Percentiles rank a stretch among this genome's conserved stretches.
phyloP scores from a whole-genome alignment of 192 early-diverging fungal genomes.

The Paraglomus brasilianum region DNA sequence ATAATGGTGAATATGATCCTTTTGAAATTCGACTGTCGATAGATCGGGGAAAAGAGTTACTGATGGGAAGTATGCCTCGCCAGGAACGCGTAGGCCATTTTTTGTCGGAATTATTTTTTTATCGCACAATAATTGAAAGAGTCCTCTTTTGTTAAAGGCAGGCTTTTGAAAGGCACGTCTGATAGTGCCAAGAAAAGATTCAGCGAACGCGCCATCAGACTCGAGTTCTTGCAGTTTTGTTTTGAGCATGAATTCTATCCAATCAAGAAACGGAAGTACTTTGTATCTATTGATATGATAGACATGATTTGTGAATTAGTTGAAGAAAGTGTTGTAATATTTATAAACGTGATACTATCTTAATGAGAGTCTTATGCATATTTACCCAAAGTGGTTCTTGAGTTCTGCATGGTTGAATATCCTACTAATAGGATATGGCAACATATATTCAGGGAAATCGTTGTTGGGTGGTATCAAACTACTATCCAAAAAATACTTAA shows the following conservation, averaged over 20 bases:
- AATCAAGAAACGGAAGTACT: slow-evolving; percentile 4
- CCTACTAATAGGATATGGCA: slow-evolving; percentile 18
- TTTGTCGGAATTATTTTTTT: slow-evolving; percentile 72
- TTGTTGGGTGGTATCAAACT: not conserved
- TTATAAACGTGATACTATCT: not conserved
- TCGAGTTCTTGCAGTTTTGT: not conserved
- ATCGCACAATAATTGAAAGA: slow-evolving; percentile 34
- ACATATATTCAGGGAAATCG: not conserved
- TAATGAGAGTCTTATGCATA: not conserved
- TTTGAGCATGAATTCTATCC: slow-evolving; percentile 7
- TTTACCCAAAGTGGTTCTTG: slow-evolving; percentile 2
- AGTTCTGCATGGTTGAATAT: not conserved
- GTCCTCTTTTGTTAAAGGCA: slow-evolving; percentile 32
- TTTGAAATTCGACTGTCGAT: slow-evolving; percentile 64
- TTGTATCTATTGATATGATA: too few species aligned
- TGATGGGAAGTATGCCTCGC: slow-evolving; percentile 72
- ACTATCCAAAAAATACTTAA: slow-evolving; percentile 61
- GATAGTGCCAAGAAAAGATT: slow-evolving; percentile 61
- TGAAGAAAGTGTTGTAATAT: not conserved
- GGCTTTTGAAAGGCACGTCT: slow-evolving; percentile 47
- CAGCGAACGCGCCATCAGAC: slow-evolving; percentile 52
- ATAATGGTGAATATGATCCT: slow-evolving; percentile 1
- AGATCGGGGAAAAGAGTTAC: slow-evolving; percentile 85
- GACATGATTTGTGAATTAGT: not conserved
- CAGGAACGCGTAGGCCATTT: slow-evolving; percentile 63